Base-by-base conservation (phyloP, 2,329 filamentous ascomycete genomes). In the Aspergillus aculeatinus region DNA sequence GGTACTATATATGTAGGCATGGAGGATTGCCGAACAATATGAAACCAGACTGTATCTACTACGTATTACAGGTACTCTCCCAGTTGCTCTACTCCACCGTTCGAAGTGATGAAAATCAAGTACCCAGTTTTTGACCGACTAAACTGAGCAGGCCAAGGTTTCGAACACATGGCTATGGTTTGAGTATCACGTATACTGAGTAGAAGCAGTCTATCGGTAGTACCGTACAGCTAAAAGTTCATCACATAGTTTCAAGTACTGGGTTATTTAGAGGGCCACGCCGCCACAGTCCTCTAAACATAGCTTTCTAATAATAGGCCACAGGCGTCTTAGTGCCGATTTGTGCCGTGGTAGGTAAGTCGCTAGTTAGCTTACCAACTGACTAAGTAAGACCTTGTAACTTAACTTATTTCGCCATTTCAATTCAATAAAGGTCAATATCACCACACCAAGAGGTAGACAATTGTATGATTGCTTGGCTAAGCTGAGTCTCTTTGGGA, bases 291-390 rank as follows among this genome's bases (percentile, higher is more conserved):
- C 39, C 39, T 55, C 53, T 55, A 55, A 55, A 55, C 53, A 35
- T 55, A 55, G 53, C 16, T 55, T 55, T 55, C 53, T 55, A 55
- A 55, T 55, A 55, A 55, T 55, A 55, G 44, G 5, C 27, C 19
- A 44, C 39, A 19, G 14, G 6, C 6, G 6, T 9, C 6, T 44
- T 44, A 44, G 39, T 44, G 39, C 12, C 39, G 39, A 44, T 44
- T 44, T 7, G 39, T 19, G 39, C 39, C 39, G n/a, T 44, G 39
- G 39, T 44, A 19, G 39, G 39, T 16, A 19, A n/a, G 16, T 44
- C 14, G 39, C 39, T 44, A 44, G 16, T 5, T 29, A 44, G 16
- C 14, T 29, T 19, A 44, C 6, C 2, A 16, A 16, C 33, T 35
- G 33, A 35, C 39, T 44, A 16, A 39, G 5, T 39, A 39, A 44